Percentiles rank a stretch among this genome's conserved stretches.
Conservation (phyloP, 768 basidiomycete genomes). For the Gloeophyllum trabeum region DNA sequence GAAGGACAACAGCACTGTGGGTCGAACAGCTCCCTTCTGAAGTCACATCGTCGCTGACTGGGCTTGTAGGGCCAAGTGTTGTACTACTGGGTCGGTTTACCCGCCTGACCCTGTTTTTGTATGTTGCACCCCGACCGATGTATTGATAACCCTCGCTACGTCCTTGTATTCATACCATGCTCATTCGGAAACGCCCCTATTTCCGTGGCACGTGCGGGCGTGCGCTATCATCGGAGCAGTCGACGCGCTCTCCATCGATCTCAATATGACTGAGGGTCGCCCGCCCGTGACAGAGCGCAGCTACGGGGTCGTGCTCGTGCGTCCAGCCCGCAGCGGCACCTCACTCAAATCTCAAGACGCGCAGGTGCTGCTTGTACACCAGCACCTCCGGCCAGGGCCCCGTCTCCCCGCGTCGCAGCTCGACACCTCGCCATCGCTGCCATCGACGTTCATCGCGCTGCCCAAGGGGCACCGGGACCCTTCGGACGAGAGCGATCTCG, state of each 20-base stretch:
- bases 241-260: not conserved
- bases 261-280: not conserved
- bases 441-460: no score
- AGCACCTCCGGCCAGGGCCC: no score
- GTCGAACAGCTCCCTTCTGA: not conserved
- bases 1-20: conserved; percentile 46
- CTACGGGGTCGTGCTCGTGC: no score
- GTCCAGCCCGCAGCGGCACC: no score
- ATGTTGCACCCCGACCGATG: not conserved
- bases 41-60: not conserved
- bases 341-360: no score
- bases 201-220: not conserved
- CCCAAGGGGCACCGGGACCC: no score
- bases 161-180: not conserved
- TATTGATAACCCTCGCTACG: not conserved
- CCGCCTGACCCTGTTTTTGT: conserved; percentile 3
- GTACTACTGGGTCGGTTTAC: conserved; percentile 57
- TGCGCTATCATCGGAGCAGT: not conserved
- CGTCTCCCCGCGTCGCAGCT: no score
- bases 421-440: no score
- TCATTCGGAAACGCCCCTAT: not conserved
- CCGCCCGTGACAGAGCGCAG: no score
- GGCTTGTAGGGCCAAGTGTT: conserved; percentile 49
- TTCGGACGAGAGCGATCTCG: no score
- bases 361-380: no score